phyloP scores from a whole-genome alignment of 2,329 filamentous ascomycete genomes.

The Trichoderma guizhouense region DNA sequence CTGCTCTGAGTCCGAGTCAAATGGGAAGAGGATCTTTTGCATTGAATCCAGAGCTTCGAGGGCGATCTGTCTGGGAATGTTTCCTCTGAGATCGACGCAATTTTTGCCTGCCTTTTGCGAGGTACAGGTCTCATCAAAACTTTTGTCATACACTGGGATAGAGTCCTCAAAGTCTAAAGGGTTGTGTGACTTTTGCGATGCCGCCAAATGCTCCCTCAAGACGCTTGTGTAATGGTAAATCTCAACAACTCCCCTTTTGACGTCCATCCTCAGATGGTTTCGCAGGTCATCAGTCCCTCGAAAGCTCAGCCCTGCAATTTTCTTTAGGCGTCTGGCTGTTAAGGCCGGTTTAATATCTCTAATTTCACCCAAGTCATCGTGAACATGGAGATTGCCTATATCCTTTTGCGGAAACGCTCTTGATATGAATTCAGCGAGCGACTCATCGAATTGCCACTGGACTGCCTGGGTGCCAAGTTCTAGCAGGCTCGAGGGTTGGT shows the following conservation, averaged over 20 bases:
- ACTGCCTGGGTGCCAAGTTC: background rate
- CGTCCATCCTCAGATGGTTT: background rate
- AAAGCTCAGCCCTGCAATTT: background rate
- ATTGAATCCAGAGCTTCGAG: background rate
- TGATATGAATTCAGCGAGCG: background rate
- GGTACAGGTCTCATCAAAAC: background rate
- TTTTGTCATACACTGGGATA: rapidly evolving
- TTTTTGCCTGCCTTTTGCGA: background rate
- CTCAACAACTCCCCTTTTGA: background rate
- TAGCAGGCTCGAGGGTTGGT: background rate
- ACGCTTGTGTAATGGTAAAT: background rate
- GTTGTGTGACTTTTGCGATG: background rate
- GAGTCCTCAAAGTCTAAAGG: background rate
- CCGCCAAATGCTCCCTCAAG: background rate
- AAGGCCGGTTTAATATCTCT: background rate
- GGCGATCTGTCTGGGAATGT: background rate
- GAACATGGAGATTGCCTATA: background rate
- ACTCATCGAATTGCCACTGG: background rate
- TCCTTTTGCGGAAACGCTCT: background rate
- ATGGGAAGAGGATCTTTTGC: background rate
- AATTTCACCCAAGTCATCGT: background rate
- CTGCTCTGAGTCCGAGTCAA: background rate
- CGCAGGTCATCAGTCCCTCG: background rate
- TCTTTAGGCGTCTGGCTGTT: background rate
- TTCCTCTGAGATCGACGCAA: background rate